phyloP scores from a whole-genome alignment of 495 filamentous ascomycete species.

The Daldinia concentrica region DNA sequence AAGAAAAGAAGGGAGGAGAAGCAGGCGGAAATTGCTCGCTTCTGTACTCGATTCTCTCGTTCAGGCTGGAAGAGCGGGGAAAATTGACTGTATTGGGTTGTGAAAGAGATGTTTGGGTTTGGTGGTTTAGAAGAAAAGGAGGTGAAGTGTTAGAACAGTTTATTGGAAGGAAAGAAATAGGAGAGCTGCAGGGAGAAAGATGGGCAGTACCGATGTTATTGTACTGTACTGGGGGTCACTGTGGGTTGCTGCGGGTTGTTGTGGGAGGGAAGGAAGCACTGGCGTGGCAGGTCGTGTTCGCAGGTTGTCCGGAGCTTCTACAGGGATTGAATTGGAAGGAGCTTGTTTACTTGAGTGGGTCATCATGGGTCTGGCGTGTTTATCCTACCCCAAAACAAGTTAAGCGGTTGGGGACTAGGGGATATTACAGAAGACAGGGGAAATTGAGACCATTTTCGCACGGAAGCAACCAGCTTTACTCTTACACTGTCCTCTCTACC shows the following conservation, averaged over 20 bases:
- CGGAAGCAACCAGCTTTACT: conserved; percentile 24
- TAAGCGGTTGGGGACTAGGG: conserved; percentile 26
- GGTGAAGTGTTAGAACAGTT: conserved; percentile 46
- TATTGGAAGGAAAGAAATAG: conserved; percentile 51
- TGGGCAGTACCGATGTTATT: conserved; percentile 38
- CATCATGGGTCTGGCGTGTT: conserved; percentile 40
- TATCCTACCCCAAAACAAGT: conserved; percentile 41
- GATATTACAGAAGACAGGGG: neutral
- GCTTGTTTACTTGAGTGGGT: conserved; percentile 45
- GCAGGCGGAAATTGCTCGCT: conserved; percentile 42
- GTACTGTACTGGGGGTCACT: conserved; percentile 37
- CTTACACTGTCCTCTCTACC: conserved; percentile 25
- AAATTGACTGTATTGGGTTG: conserved; percentile 30
- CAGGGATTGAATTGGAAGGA: conserved; percentile 42
- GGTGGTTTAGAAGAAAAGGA: conserved; percentile 46
- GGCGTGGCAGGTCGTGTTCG: conserved; percentile 39
- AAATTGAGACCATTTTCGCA: conserved; percentile 25
- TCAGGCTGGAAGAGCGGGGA: conserved; percentile 48
- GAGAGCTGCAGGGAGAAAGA: conserved; percentile 41
- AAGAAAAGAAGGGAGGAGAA: conserved; percentile 58
- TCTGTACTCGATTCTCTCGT: conserved; percentile 50
- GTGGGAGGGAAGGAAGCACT: conserved; percentile 23
- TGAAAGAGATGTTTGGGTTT: conserved; percentile 46
- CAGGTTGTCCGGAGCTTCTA: conserved; percentile 15
- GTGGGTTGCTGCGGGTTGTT: conserved; percentile 14